A percentile compares a stretch with the other conserved stretches of the same genome.
Conservation (phyloP, 257 asterid species). For the Pogostemon cablin region DNA sequence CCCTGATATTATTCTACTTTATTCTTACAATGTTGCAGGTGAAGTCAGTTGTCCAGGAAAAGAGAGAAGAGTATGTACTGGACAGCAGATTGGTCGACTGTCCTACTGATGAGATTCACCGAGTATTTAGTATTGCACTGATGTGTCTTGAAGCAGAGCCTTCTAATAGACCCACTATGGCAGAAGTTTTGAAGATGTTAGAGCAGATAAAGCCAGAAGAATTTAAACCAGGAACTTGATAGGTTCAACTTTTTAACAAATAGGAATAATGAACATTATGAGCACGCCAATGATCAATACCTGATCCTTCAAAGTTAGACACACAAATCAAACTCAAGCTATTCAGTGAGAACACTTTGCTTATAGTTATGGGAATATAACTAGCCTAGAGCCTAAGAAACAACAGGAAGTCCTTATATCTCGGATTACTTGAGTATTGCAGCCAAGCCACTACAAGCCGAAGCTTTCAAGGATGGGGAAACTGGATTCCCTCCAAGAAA, state of each 20-base stretch:
- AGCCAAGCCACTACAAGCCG: conserved; percentile 66
- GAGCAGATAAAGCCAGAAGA: conserved; percentile 53
- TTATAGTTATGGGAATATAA: conserved; percentile 15
- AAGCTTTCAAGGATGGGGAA: conserved; percentile 81
- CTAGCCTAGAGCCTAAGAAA: conserved; percentile 23
- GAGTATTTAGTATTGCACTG: conserved; percentile 61
- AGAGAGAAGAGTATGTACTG: conserved; percentile 67
- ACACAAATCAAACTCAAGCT: conserved; percentile 1
- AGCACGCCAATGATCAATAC: background rate
- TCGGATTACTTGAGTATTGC: conserved; percentile 51
- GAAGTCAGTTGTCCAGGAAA: conserved; percentile 75
- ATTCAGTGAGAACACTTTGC: conserved; percentile 14
- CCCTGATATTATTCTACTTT: background rate
- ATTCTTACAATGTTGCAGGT: conserved; percentile 53
- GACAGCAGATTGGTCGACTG: conserved; percentile 60
- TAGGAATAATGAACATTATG: background rate
- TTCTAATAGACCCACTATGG: conserved; percentile 74
- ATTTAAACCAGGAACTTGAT: conserved; percentile 26
- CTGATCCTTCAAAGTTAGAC: background rate
- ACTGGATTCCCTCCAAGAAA: conserved; percentile 83
- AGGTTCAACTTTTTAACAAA: conserved; percentile 25
- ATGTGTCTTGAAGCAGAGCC: conserved; percentile 84
- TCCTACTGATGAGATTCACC: conserved; percentile 55
- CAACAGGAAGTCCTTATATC: conserved; percentile 3
- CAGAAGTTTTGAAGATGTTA: conserved; percentile 74